These are phyloP conservation scores for Pyrenophora teres DNA, from an alignment of 2,329 filamentous ascomycete genomes.

Conservation along the genomic window DNA sequence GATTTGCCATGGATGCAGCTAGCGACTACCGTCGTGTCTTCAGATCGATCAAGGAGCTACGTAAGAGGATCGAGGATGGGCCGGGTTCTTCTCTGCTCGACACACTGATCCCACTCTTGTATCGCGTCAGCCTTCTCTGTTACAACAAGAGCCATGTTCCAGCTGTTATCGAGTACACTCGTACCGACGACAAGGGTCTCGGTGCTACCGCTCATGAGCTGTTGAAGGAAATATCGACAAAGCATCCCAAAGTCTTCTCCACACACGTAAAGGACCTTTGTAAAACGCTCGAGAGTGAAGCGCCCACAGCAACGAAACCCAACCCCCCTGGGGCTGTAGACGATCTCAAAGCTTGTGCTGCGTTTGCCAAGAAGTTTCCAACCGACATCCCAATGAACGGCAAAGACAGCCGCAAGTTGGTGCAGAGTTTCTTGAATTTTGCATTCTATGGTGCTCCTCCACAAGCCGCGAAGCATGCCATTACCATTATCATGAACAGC, in stretches of 20 bases:
- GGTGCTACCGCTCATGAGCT: constrained; percentile 83
- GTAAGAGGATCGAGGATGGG: constrained; percentile 75
- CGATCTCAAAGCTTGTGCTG: constrained; percentile 90
- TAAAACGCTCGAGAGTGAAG: constrained; percentile 79
- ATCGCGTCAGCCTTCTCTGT: constrained; percentile 79
- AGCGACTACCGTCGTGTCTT: constrained; percentile 91
- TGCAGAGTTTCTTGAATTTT: constrained; percentile 79
- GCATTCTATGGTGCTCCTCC: constrained; percentile 80
- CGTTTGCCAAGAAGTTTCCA: constrained; percentile 85
- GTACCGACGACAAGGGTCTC: constrained; percentile 79
- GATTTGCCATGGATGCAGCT: constrained; percentile 80
- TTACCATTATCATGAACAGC: constrained; percentile 83
- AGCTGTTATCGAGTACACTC: constrained; percentile 84
- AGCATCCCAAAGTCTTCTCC: constrained; percentile 88
- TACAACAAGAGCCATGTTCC: constrained; percentile 95
- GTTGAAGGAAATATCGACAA: constrained; percentile 87
- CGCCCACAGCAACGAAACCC: constrained; percentile 68
- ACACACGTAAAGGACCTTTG: constrained; percentile 91
- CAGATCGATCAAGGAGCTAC: constrained; percentile 87
- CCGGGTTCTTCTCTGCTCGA: constrained; percentile 70
- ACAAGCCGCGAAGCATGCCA: constrained; percentile 87
- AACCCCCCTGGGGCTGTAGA: constrained; percentile 81
- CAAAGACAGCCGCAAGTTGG: constrained; percentile 72
- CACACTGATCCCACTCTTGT: constrained; percentile 80
- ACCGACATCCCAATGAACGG: constrained; percentile 70